A percentile compares a stretch with the other conserved stretches of the same genome.
Conservation (phyloP, 805 yeast genomes). For the Ogataea salicorniae region DNA sequence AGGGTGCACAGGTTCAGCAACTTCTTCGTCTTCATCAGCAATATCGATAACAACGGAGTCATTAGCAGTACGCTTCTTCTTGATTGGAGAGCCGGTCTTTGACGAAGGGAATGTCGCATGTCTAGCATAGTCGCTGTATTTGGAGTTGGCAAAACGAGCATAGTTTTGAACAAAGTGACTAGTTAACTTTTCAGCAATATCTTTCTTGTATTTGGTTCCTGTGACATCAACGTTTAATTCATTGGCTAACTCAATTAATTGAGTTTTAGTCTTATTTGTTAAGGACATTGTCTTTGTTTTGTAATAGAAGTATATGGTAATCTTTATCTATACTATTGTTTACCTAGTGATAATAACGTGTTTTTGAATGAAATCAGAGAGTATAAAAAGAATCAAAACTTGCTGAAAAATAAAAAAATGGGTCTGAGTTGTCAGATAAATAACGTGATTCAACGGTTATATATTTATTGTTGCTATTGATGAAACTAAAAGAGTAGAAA, state of each 20-base stretch:
- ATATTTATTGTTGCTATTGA: neutral
- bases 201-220: constrained; percentile 25
- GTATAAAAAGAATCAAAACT: too few relatives aligned
- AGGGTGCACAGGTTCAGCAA: constrained; percentile 3
- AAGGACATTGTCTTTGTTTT: constrained; percentile 14
- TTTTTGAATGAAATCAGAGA: too few relatives aligned
- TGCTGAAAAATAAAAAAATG: too few relatives aligned
- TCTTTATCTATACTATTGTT: too few relatives aligned
- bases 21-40: constrained; percentile 2
- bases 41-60: neutral
- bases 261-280: constrained; percentile 28
- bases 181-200: constrained; percentile 20
- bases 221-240: constrained; percentile 22
- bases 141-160: constrained; percentile 19
- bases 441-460: neutral
- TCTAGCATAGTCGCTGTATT: constrained; percentile 25
- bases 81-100: constrained; percentile 4
- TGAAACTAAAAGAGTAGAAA: too few relatives aligned
- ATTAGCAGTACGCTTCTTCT: neutral
- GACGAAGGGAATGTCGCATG: constrained; percentile 6
- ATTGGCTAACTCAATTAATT: constrained; percentile 28
- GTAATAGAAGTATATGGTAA: neutral
- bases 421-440: neutral
- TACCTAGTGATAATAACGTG: too few relatives aligned
- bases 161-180: constrained; percentile 20